Conservation (phyloP, 179 eudicot species). For the Pouteria campechiana region DNA sequence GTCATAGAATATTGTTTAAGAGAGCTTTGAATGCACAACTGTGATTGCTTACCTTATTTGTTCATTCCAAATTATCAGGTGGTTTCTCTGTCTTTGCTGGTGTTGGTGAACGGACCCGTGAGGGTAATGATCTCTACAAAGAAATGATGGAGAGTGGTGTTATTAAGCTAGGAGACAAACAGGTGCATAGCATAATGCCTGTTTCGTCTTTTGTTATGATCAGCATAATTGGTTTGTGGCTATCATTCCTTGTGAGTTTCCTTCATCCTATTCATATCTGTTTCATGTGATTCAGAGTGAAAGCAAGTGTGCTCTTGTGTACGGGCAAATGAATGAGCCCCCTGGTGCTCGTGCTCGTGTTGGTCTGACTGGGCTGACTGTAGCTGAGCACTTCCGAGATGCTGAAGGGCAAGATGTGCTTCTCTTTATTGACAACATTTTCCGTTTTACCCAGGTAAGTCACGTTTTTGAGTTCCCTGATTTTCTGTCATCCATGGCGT, state of each 20-base stretch:
- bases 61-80: constrained; percentile 21
- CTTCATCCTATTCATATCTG: no score
- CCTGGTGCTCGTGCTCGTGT: constrained; percentile 98
- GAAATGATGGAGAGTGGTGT: constrained; percentile 96
- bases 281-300: constrained; percentile 28
- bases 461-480: no score
- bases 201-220: background rate
- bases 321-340: constrained; percentile 93
- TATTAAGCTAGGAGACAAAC: constrained; percentile 86
- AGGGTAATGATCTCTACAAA: constrained; percentile 77
- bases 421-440: constrained; percentile 37
- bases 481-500: background rate
- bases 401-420: constrained; percentile 46
- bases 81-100: constrained; percentile 94
- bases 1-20: constrained; percentile 5
- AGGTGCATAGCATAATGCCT: constrained; percentile 26
- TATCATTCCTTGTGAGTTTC: no score
- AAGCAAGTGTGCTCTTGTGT: constrained; percentile 85
- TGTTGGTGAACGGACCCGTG: constrained; percentile 86
- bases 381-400: constrained; percentile 46
- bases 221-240: no score
- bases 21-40: no score
- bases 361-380: constrained; percentile 69
- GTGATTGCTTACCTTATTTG: background rate
- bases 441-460: constrained; percentile 38